phyloP scores from a whole-genome alignment of 441 rosid genomes.

The Manihot esculenta region DNA sequence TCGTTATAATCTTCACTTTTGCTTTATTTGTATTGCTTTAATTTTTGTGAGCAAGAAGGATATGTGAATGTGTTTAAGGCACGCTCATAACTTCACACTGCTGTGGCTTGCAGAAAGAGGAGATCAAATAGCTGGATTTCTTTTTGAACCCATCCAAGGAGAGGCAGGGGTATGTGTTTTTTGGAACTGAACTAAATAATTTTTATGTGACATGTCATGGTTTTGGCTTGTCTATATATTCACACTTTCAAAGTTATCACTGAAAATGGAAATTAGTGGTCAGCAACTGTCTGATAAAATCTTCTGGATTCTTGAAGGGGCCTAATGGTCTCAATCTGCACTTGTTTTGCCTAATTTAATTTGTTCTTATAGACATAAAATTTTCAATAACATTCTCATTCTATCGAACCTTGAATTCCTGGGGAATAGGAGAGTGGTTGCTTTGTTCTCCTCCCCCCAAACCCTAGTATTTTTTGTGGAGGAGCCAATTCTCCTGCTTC shows the following conservation, averaged over 20 bases:
- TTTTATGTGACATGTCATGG: constrained; percentile 3
- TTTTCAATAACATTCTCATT: not conserved
- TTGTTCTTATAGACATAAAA: not conserved
- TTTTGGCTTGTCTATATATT: not conserved
- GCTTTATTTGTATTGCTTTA: constrained; percentile 7
- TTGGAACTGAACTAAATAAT: not conserved
- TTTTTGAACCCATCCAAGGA: constrained; percentile 97
- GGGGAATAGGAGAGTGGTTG: not conserved
- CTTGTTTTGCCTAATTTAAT: not conserved
- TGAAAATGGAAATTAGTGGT: not conserved
- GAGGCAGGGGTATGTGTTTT: constrained; percentile 86
- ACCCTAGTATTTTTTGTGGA: too few species aligned
- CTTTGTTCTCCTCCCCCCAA: too few species aligned
- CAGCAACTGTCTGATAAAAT: not conserved
- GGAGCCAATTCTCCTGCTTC: not conserved
- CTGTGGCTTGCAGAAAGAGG: constrained; percentile 57
- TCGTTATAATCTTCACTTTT: not conserved
- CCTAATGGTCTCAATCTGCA: not conserved
- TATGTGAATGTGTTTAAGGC: not conserved
- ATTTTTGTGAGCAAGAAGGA: not conserved
- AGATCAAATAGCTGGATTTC: constrained; percentile 84
- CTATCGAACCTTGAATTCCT: too few species aligned
- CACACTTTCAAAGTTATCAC: not conserved
- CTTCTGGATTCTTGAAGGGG: not conserved
- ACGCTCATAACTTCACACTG: constrained; percentile 2